Percentiles rank a stretch among this genome's conserved stretches.
phyloP scores from a whole-genome alignment of 73 alveolate species.

The Paramecium tetraurelia region DNA sequence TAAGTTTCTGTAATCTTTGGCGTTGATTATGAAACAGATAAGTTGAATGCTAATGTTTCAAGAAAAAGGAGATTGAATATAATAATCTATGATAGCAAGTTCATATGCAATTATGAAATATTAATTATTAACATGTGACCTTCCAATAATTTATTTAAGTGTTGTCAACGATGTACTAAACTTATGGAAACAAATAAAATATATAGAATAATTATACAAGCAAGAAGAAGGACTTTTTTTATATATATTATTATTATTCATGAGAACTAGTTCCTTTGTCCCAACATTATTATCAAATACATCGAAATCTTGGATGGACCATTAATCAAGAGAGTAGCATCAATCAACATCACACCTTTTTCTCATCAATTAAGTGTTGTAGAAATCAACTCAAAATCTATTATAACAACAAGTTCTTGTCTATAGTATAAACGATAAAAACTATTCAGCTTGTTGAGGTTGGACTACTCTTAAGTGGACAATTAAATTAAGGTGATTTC shows the following conservation, averaged over 20 bases:
- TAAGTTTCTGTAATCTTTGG: neutral
- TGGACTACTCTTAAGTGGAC: neutral
- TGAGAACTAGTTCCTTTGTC: neutral
- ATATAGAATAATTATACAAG: neutral
- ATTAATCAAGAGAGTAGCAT: neutral
- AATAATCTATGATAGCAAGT: neutral
- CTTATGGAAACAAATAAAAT: neutral
- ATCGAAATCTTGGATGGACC: neutral
- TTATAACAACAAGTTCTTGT: neutral
- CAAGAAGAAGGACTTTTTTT: neutral
- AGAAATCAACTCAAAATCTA: neutral
- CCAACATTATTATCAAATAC: neutral
- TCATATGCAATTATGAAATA: neutral
- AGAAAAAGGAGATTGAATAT: neutral
- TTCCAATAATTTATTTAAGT: neutral
- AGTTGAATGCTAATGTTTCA: neutral
- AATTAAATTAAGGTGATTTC: neutral
- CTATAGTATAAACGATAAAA: neutral
- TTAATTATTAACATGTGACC: neutral
- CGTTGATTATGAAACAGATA: neutral
- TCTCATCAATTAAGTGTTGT: neutral
- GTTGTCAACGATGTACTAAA: neutral
- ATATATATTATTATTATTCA: neutral
- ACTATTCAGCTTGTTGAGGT: neutral
- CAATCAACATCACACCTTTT: neutral